phyloP scores from a whole-genome alignment of 805 yeast genomes.

The Wickerhamomyces xylosicus region DNA sequence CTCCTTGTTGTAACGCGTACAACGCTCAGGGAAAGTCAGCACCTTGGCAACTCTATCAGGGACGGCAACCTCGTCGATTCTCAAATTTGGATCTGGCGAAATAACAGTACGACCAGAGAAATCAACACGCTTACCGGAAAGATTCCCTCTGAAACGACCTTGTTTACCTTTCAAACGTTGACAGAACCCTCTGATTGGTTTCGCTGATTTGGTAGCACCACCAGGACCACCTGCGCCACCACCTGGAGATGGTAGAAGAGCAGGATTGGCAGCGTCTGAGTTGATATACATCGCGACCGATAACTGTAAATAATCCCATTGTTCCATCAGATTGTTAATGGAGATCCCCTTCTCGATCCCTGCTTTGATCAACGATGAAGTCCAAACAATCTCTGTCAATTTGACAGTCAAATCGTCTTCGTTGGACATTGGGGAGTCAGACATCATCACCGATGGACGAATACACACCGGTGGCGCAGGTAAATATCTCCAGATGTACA shows the following conservation, averaged over 20 bases:
- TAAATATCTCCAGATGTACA: constrained; percentile 91
- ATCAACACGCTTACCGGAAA: constrained; percentile 97
- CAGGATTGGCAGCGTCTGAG: constrained; percentile 84
- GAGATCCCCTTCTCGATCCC: constrained; percentile 94
- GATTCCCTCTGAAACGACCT: constrained; percentile 96
- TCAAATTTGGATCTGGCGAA: constrained; percentile 94
- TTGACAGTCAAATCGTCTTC: constrained; percentile 97
- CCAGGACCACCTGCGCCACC: constrained; percentile 20
- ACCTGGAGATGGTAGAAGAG: constrained; percentile 60
- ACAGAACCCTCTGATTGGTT: constrained; percentile 87
- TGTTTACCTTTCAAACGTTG: constrained; percentile 97
- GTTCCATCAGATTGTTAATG: constrained; percentile 91
- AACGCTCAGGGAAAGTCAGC: constrained; percentile 90
- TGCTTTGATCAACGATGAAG: constrained; percentile 86
- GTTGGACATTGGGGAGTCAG: constrained; percentile 78
- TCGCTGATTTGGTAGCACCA: constrained; percentile 40
- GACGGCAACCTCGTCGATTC: constrained; percentile 95
- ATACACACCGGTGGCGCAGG: constrained; percentile 99
- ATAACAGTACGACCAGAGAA: constrained; percentile 97
- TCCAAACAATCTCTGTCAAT: constrained; percentile 93
- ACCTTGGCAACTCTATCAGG: constrained; percentile 96
- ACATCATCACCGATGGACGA: constrained; percentile 93
- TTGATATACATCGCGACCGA: constrained; percentile 96
- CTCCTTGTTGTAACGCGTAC: constrained; percentile 74
- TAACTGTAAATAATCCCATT: constrained; percentile 95